Evolutionary conservation across 225 moss, liverwort and hornwort species (phyloP).

Genomic region (Ulota crispa): DNA sequence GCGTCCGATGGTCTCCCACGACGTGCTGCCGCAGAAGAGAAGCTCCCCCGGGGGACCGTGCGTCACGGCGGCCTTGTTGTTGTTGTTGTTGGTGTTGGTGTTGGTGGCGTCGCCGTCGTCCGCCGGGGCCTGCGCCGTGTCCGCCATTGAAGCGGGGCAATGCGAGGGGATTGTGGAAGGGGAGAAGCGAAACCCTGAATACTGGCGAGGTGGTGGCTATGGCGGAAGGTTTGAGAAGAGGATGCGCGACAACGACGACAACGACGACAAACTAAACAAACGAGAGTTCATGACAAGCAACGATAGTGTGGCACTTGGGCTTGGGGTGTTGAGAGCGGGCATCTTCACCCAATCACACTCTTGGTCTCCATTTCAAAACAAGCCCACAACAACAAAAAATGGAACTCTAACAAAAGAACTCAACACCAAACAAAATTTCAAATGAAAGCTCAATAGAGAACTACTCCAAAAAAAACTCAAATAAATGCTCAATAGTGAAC

Average conservation of each 20-base stretch:
- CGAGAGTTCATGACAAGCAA: background rate
- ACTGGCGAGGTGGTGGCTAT: background rate
- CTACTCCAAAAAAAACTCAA: too few relatives aligned
- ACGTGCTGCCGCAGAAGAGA: conserved; percentile 51
- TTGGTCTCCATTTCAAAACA: background rate
- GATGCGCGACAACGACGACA: background rate
- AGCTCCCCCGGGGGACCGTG: conserved; percentile 41
- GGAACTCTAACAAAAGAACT: too few relatives aligned
- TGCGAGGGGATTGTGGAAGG: background rate
- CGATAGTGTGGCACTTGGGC: background rate
- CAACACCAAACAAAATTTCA: too few relatives aligned
- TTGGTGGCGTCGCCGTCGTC: conserved; percentile 27
- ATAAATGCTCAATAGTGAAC: too few relatives aligned
- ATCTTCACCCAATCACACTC: conserved; percentile 1
- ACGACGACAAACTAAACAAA: background rate
- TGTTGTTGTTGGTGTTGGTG: background rate
- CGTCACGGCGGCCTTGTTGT: background rate
- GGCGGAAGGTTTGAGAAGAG: background rate
- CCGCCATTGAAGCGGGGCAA: conserved; percentile 27
- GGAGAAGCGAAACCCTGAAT: background rate
- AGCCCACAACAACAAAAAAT: too few relatives aligned
- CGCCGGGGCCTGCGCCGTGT: conserved; percentile 31
- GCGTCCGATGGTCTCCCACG: conserved; percentile 55
- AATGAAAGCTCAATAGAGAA: too few relatives aligned
- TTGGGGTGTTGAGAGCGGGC: background rate